Evolutionary conservation across 805 yeast genomes (phyloP).

Genomic region (Saccharomyces paradoxus): DNA sequence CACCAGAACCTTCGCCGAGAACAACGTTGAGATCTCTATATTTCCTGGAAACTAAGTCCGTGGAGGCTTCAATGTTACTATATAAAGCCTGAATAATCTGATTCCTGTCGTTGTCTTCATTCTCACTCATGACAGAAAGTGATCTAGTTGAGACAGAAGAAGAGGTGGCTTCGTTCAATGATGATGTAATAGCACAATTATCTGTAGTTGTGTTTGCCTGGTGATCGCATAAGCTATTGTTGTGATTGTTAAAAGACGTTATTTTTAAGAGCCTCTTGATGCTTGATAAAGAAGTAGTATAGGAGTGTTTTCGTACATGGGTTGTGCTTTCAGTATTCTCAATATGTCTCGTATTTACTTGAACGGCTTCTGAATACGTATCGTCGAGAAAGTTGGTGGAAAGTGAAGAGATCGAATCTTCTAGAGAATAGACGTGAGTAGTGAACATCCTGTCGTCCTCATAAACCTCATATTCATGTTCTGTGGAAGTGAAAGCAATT

Average conservation of each 20-base stretch:
- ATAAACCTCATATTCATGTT: not conserved
- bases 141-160: not conserved
- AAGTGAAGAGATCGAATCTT: not conserved
- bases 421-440: not conserved
- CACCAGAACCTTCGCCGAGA: conserved; percentile 89
- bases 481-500: not conserved
- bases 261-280: not conserved
- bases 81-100: not conserved
- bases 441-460: not conserved
- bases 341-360: not conserved
- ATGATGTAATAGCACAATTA: not conserved
- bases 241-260: not conserved
- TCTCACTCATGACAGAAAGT: not conserved
- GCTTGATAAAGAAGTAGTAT: not conserved
- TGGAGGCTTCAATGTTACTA: not conserved
- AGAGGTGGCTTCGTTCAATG: not conserved
- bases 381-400: not conserved
- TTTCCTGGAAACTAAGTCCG: not conserved
- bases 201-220: not conserved
- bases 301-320: not conserved
- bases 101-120: not conserved
- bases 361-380: not conserved
- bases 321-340: not conserved
- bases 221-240: not conserved
- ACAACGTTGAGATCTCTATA: not conserved